These are phyloP conservation scores for Xylaria telfairii DNA, from an alignment of 495 filamentous ascomycete genomes.

Conservation along the genomic window DNA sequence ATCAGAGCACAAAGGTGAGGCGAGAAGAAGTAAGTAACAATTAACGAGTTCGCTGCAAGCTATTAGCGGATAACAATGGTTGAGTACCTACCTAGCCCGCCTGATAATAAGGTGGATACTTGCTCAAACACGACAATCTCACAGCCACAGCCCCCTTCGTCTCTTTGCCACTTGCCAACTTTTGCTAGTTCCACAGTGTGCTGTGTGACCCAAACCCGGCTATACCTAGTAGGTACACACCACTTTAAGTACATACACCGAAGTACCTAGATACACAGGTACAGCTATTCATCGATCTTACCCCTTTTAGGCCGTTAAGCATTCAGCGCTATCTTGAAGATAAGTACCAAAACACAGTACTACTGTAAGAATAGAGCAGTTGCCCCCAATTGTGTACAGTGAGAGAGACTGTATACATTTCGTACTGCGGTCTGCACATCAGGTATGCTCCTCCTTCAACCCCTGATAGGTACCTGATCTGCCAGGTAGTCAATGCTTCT, in stretches of 20 bases:
- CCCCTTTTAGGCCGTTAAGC: background rate
- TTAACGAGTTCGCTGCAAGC: background rate
- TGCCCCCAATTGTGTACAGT: background rate
- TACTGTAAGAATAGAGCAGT: too few species aligned
- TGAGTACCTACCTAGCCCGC: background rate
- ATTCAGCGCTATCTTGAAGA: background rate
- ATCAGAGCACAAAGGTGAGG: background rate
- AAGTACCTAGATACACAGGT: too few species aligned
- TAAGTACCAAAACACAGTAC: background rate
- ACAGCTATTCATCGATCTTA: background rate
- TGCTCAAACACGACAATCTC: conserved; percentile 20
- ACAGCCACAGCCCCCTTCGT: conserved; percentile 24
- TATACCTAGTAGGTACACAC: conserved; percentile 8
- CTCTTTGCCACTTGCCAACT: conserved; percentile 26
- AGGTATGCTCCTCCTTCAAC: background rate
- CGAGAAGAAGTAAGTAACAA: background rate
- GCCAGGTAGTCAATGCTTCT: conserved; percentile 9
- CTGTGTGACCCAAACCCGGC: background rate
- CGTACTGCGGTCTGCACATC: background rate
- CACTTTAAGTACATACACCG: too few species aligned
- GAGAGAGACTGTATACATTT: background rate
- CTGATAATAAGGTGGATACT: conserved; percentile 13
- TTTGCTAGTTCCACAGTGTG: conserved; percentile 1
- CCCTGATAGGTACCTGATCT: conserved; percentile 13
- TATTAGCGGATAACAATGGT: background rate